Conservation (phyloP, 208 protist genomes). For the Acanthamoeba castellanii region DNA sequence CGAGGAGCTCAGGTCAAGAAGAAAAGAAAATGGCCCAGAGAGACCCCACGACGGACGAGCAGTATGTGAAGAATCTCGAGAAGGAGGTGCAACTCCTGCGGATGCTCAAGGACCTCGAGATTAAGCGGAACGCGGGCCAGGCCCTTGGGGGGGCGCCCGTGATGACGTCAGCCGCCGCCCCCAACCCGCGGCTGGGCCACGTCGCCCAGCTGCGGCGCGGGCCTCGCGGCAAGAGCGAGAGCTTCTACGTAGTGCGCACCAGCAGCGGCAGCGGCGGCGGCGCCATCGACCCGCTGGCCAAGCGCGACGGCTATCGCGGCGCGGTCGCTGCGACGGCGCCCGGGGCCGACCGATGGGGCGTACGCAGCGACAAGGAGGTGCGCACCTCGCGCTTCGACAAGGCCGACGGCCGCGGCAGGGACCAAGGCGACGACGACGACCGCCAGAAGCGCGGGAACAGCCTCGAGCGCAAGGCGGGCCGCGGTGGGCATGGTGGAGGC, state of each 20-base stretch:
- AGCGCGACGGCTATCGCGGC: background rate
- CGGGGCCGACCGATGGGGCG: background rate
- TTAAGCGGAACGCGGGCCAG: slow-evolving; percentile 8
- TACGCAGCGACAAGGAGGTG: background rate
- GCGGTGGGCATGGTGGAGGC: background rate
- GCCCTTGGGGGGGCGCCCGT: background rate
- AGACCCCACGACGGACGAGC: background rate
- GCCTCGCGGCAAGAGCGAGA: slow-evolving; percentile 16
- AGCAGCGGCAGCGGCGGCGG: background rate
- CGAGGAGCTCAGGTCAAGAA: background rate
- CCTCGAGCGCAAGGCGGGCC: background rate
- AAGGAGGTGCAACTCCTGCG: slow-evolving; percentile 53
- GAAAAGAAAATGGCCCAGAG: background rate
- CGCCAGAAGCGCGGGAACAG: background rate
- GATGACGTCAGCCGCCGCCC: background rate
- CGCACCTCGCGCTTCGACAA: background rate
- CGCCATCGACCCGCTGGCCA: background rate
- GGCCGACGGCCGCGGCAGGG: background rate
- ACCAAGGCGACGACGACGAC: background rate
- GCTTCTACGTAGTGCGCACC: slow-evolving; percentile 7
- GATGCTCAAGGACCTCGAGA: slow-evolving; percentile 33
- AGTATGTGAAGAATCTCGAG: slow-evolving; percentile 17
- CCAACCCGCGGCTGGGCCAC: background rate
- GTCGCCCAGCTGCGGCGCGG: background rate
- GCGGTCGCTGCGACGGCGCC: background rate